These are phyloP conservation scores for Ophiosphaerella narmari DNA, from an alignment of 2,329 filamentous ascomycete species.

Conservation along the genomic window DNA sequence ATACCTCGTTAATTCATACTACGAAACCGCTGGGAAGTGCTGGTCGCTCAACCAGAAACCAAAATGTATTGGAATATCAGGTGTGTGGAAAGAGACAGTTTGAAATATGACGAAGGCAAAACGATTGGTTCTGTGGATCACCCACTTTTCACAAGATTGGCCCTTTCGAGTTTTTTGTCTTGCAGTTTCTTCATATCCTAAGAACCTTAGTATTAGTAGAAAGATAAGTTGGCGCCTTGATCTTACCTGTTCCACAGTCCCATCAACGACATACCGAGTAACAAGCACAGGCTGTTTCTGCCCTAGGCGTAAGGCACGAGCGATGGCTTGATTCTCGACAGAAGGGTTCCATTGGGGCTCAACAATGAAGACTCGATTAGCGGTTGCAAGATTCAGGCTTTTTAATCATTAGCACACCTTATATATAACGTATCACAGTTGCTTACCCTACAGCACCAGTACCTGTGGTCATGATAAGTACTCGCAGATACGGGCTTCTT, in stretches of 20 bases:
- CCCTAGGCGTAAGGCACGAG: constrained; percentile 54
- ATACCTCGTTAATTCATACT: not conserved
- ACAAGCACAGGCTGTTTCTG: constrained; percentile 52
- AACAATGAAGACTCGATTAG: constrained; percentile 56
- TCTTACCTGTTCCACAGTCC: constrained; percentile 53
- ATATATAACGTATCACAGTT: no score
- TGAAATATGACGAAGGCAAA: no score
- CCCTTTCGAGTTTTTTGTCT: constrained; percentile 34
- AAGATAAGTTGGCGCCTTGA: not conserved
- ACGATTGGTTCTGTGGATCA: not conserved
- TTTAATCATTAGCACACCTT: not conserved
- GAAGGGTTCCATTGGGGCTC: constrained; percentile 62
- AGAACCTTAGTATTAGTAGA: constrained; percentile 3
- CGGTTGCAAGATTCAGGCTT: constrained; percentile 56
- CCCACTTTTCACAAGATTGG: constrained; percentile 8
- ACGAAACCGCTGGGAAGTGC: no score
- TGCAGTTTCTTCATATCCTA: constrained; percentile 46
- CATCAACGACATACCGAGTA: constrained; percentile 52
- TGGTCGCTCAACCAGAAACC: no score
- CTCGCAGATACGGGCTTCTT: constrained; percentile 20
- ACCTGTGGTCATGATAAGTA: constrained; percentile 60
- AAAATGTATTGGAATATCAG: no score
- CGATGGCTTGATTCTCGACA: constrained; percentile 59
- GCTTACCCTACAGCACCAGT: constrained; percentile 57
- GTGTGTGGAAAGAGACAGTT: no score